A percentile compares a stretch with the other conserved stretches of the same genome.
These are phyloP conservation scores for Penicillium frequentans DNA, from an alignment of 2,329 filamentous ascomycete species.

Conservation along the genomic window DNA sequence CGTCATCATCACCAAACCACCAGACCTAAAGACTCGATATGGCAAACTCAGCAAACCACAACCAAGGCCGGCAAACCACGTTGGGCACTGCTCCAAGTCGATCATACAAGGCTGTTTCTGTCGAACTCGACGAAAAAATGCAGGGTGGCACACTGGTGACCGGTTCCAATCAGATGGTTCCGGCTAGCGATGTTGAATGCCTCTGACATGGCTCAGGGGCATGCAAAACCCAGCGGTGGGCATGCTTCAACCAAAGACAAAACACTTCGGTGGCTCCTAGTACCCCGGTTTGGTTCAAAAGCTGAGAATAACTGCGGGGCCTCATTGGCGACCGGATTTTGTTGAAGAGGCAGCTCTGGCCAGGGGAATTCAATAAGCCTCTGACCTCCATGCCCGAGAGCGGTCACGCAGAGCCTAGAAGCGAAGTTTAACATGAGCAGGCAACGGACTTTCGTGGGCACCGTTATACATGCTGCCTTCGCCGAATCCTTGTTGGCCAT, in stretches of 20 bases:
- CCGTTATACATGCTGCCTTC: background rate
- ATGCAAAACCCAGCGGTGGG: background rate
- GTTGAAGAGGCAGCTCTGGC: background rate
- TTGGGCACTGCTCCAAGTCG: background rate
- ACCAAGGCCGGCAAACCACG: background rate
- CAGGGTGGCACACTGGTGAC: background rate
- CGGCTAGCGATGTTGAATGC: background rate
- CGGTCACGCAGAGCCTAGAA: background rate
- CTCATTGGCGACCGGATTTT: background rate
- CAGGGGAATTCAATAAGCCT: background rate
- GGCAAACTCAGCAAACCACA: background rate
- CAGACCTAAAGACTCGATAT: background rate
- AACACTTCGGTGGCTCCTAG: background rate
- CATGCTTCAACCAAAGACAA: background rate
- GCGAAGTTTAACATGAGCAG: background rate
- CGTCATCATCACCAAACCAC: background rate
- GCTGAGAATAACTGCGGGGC: background rate
- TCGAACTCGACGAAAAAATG: background rate
- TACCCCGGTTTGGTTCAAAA: background rate
- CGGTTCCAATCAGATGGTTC: background rate
- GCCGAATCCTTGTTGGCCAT: background rate
- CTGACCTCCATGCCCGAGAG: background rate
- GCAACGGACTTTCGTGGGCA: background rate
- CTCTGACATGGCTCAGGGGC: background rate
- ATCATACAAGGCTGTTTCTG: background rate